Evolutionary conservation across 495 filamentous ascomycete species (phyloP).

Genomic region (Hapsidospora chrysogenum): DNA sequence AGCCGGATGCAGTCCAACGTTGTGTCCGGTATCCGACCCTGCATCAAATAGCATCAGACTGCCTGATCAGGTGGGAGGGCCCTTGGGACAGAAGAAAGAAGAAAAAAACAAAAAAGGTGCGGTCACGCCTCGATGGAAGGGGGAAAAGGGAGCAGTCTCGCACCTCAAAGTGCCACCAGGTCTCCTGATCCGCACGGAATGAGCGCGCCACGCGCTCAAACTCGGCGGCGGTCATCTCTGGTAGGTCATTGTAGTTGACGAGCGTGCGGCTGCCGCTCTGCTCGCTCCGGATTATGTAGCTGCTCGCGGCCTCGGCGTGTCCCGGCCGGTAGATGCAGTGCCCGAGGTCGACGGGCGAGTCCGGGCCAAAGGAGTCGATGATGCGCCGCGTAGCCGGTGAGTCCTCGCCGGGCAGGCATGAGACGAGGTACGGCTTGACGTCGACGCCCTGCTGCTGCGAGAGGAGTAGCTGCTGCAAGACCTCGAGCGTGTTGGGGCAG

Average conservation of each 20-base stretch:
- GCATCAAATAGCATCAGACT: too few species aligned
- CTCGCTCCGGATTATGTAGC: slow-evolving; percentile 52
- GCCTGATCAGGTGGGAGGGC: too few species aligned
- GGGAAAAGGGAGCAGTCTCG: slow-evolving; percentile 4
- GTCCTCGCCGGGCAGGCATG: slow-evolving; percentile 16
- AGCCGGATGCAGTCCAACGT: slow-evolving; percentile 43
- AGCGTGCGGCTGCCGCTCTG: slow-evolving; percentile 45
- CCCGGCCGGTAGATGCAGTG: slow-evolving; percentile 42
- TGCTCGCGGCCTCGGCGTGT: slow-evolving; percentile 41
- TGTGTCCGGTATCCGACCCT: slow-evolving; percentile 52
- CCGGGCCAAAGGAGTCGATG: slow-evolving; percentile 21
- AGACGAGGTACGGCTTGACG: slow-evolving; percentile 20
- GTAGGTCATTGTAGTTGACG: slow-evolving; percentile 50
- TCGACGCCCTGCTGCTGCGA: slow-evolving; percentile 1
- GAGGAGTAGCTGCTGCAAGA: slow-evolving; percentile 40
- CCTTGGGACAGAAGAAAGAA: too few species aligned
- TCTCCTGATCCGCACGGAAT: slow-evolving; percentile 8
- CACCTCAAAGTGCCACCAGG: slow-evolving; percentile 68
- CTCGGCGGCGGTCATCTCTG: slow-evolving; percentile 45
- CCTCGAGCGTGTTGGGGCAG: slow-evolving; percentile 52
- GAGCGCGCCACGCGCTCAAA: slow-evolving; percentile 22
- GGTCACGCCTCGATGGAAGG: too few species aligned
- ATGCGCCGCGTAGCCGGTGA: slow-evolving; percentile 19
- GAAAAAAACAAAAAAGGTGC: not conserved
- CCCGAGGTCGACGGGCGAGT: slow-evolving; percentile 26